Base-by-base conservation (phyloP, 2,329 filamentous ascomycete species). In the Talaromyces sp. region DNA sequence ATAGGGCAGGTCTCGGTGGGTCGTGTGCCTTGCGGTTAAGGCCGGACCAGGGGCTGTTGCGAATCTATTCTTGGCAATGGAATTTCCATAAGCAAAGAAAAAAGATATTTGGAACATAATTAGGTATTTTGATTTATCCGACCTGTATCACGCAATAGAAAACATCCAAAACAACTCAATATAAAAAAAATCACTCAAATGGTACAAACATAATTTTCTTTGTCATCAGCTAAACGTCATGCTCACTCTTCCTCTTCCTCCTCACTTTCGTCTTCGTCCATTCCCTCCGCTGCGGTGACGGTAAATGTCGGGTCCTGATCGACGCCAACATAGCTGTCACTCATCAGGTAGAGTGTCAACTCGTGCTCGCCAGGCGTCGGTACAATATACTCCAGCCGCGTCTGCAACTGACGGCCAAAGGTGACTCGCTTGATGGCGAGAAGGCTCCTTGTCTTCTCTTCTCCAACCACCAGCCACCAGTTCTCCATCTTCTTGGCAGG, bases 401-500 rank as follows among this genome's bases (percentile, higher is more conserved):
- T 85, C 70, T 91, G 89, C 69, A 96, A 78, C 72, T 89, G 88
- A 68, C 85, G 85, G 47, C 88, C 89, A 65, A 99, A 89, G 1
- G 93, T 96, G 63, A 99, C 89, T 68, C 94, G 87, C 83, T 98
- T 99, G 81, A 98, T 96, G 2, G 91, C 93, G 62, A 98, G 82
- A 65, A 99, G 81, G 65, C 84, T 93, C 81, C 92, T 94, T 47
- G 89, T 91, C 74, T 87, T 89, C 79, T 97, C 92, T 69, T 98
- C 93, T 33, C 93, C 94, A 36, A 99, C 91, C 23, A 99, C 91
- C 61, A 99, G 80, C 95, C 95, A 99, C 93, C 93, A 99, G 73
- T 95, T 96, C 83, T 99, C 95, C 81, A 91, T 89, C 83, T 99
- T 99, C 76, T 89, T 89, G 56, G 77, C 82, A 0, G 95, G 93